Percentiles rank a stretch among this genome's conserved stretches.
Evolutionary conservation across 2,329 filamentous ascomycete species (phyloP).

Genomic region (Epichloe coenophiala): DNA sequence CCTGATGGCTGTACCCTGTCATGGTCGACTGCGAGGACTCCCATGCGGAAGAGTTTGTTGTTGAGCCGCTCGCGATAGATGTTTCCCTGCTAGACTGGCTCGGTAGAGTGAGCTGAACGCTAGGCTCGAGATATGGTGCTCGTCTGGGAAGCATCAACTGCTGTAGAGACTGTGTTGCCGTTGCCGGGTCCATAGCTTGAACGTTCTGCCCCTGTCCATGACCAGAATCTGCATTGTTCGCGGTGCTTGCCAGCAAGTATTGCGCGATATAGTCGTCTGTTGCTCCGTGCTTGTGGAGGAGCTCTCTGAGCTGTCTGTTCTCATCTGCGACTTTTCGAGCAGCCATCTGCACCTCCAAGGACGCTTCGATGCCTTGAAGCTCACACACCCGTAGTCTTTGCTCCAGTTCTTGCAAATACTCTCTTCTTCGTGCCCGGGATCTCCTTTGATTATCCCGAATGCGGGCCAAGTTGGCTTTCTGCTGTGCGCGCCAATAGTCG

Average conservation of each 20-base stretch:
- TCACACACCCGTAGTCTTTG: conserved; percentile 46
- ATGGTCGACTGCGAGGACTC: conserved; percentile 16
- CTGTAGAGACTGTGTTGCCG: conserved; percentile 22
- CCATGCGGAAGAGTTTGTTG: conserved; percentile 20
- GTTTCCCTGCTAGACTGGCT: conserved; percentile 20
- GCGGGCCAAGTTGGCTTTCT: conserved; percentile 32
- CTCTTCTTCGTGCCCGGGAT: conserved; percentile 59
- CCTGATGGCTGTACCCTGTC: conserved; percentile 13
- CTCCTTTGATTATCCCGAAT: conserved; percentile 67
- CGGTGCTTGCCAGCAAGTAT: conserved; percentile 18
- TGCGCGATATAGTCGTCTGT: conserved; percentile 38
- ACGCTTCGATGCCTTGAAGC: conserved; percentile 51
- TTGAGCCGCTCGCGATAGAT: conserved; percentile 20
- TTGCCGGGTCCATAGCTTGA: conserved; percentile 11
- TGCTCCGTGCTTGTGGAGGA: conserved; percentile 46
- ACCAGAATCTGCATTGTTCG: conserved; percentile 7
- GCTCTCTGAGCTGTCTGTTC: conserved; percentile 47
- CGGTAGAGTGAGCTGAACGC: conserved; percentile 15
- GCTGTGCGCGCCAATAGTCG: conserved; percentile 11
- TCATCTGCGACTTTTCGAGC: conserved; percentile 56
- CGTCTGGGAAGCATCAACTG: conserved; percentile 24
- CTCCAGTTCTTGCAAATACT: conserved; percentile 60
- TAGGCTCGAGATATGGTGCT: conserved; percentile 16
- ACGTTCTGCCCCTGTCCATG: conserved; percentile 6
- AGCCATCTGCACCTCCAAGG: conserved; percentile 57